Base-by-base conservation (phyloP, 2,329 filamentous ascomycete genomes). In the Aspergillus neotritici region DNA sequence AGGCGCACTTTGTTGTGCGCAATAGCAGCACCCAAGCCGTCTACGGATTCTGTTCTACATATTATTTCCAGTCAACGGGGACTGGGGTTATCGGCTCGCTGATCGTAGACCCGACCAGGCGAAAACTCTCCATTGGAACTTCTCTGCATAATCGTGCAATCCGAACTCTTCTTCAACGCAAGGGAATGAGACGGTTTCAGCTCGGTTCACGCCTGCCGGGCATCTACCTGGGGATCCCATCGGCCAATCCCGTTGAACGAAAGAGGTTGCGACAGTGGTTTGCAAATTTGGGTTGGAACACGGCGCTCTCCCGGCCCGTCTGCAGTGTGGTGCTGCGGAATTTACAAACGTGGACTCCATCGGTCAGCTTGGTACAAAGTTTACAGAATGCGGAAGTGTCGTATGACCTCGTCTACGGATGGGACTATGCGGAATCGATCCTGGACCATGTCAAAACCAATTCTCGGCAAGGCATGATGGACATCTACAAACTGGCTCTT, bases 11-110 rank as follows among this genome's bases (percentile, higher is more conserved):
- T 59, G 89, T 96, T 7, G 90, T 97, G 28, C 80, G 90, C 14
- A 97, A 96, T 62, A 94, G 87, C 68, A 94, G 86, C 63, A 97
- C 90, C 0, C 84, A 88, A 50, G 87, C 87, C 0, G 70, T 97
- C 0, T 96, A 95, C 59, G 90, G 90, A 2, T 97, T 96, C 65
- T 91, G 86, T 58, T 85, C 89, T 0, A 94, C 89, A 0, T 96
- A 94, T 61, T 89, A 80, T 61, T 81, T 86, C 58, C 80, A 80
- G 32, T 75, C 71, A n/a, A 82, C 74, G 3, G 78, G 77, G 5
- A 82, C 82, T 4, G 88, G 87, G 12, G 83, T 88, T 13, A 81
- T 97, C 39, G 89, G 86, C 1, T 82, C 87, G 3, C 75, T 97
- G n/a, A 85, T 96, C 49, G 91, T 97, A 31, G 90, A 96, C 53